Conservation (phyloP, 1,284 basidiomycete genomes). For the Cutaneotrichosporon curvatum region DNA sequence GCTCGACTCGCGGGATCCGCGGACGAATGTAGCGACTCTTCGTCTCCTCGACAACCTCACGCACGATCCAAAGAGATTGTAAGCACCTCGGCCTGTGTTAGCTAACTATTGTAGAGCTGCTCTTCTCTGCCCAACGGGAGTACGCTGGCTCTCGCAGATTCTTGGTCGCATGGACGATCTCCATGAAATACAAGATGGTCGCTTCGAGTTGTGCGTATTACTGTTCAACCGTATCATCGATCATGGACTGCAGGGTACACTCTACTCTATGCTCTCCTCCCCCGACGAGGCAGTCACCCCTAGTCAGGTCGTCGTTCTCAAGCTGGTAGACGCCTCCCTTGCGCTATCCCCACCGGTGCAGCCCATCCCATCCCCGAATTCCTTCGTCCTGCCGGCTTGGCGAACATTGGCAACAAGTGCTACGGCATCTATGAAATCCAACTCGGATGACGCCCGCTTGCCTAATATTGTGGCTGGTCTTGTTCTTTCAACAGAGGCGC, state of each 20-base stretch:
- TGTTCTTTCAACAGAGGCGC: conserved; percentile 63
- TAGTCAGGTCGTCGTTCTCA: conserved; percentile 74
- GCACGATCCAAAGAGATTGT: conserved; percentile 57
- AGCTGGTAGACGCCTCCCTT: conserved; percentile 72
- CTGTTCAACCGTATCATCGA: conserved; percentile 47
- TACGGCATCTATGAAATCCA: conserved; percentile 18
- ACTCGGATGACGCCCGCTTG: conserved; percentile 35
- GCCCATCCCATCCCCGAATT: conserved; percentile 1
- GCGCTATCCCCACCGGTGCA: conserved; percentile 23
- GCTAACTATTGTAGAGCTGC: conserved; percentile 1
- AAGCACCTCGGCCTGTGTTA: conserved; percentile 40
- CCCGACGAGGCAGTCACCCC: conserved; percentile 66
- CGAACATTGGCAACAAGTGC: conserved; percentile 23
- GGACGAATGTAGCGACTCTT: conserved; percentile 57
- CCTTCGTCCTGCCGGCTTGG: conserved; percentile 23
- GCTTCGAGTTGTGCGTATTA: conserved; percentile 67
- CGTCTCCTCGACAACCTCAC: conserved; percentile 68
- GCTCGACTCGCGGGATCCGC: conserved; percentile 59
- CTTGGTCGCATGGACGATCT: conserved; percentile 54
- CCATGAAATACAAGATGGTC: conserved; percentile 57
- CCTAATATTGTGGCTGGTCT: conserved; percentile 66
- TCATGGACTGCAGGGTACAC: conserved; percentile 28
- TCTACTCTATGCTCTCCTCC: conserved; percentile 7
- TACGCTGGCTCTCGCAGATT: conserved; percentile 48
- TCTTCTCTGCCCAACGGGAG: conserved; percentile 17